Evolutionary conservation across 768 basidiomycete genomes (phyloP).

Genomic region (Antrodiella citrinella): DNA sequence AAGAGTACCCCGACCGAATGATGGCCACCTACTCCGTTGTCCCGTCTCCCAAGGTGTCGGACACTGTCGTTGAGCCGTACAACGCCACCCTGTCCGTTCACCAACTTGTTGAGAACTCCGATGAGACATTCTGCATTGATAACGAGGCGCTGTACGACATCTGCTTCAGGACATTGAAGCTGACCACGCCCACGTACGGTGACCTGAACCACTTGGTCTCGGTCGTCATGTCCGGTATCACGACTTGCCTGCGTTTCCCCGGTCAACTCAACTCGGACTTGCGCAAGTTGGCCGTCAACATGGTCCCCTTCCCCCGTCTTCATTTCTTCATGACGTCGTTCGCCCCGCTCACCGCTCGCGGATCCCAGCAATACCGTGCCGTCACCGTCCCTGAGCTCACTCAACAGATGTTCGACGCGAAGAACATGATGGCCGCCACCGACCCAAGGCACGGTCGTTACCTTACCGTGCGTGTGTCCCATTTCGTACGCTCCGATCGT

Average conservation of each 20-base stretch:
- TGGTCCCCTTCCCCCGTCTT: slow-evolving; percentile 99
- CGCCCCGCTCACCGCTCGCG: slow-evolving; percentile 89
- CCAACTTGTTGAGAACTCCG: slow-evolving; percentile 98
- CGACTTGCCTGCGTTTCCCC: slow-evolving; percentile 98
- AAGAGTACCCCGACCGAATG: slow-evolving; percentile 99
- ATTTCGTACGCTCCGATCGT: not conserved
- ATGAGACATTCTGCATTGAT: slow-evolving; percentile 99
- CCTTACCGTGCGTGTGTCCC: slow-evolving; percentile 61
- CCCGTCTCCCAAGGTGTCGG: slow-evolving; percentile 94
- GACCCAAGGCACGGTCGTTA: slow-evolving; percentile 97
- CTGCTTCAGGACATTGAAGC: slow-evolving; percentile 96
- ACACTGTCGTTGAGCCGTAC: slow-evolving; percentile 99
- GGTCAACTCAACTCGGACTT: slow-evolving; percentile 99
- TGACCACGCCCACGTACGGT: slow-evolving; percentile 91
- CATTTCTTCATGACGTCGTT: slow-evolving; percentile 99
- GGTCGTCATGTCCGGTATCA: slow-evolving; percentile 97
- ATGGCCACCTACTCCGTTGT: slow-evolving; percentile 99
- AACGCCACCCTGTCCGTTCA: slow-evolving; percentile 98
- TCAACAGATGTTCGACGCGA: slow-evolving; percentile 98
- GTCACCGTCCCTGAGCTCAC: slow-evolving; percentile 97
- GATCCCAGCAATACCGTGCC: slow-evolving; percentile 92
- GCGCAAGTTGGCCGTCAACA: slow-evolving; percentile 97
- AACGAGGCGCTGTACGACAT: slow-evolving; percentile 99
- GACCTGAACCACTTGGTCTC: slow-evolving; percentile 98
- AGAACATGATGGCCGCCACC: slow-evolving; percentile 99